A percentile compares a stretch with the other conserved stretches of the same genome.
Evolutionary conservation across 805 yeast genomes (phyloP).

Genomic region (Candida berthetii): DNA sequence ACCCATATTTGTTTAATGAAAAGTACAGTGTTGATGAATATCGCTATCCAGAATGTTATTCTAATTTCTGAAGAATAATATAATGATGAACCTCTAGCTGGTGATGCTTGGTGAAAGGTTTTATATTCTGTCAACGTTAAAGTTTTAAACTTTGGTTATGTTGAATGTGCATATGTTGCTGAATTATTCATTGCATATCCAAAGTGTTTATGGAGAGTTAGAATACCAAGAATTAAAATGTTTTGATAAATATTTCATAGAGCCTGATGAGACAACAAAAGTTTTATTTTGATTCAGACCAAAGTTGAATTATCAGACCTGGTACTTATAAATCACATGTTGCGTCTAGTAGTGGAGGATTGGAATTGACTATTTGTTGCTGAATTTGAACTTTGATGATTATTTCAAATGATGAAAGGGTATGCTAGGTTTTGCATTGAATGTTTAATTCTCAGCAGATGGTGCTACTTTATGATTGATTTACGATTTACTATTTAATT

Average conservation of each 20-base stretch:
- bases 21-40: conserved; percentile 22
- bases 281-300: conserved; percentile 38
- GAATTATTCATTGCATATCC: conserved; percentile 52
- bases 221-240: conserved; percentile 53
- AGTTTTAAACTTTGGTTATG: conserved; percentile 42
- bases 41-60: conserved; percentile 30
- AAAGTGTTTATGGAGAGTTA: conserved; percentile 21
- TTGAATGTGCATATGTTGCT: conserved; percentile 41
- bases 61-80: conserved; percentile 23
- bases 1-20: conserved; percentile 39
- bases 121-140: conserved; percentile 38
- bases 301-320: conserved; percentile 52
- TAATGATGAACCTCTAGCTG: conserved; percentile 22
- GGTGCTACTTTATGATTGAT: too few relatives aligned
- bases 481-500: too few relatives aligned
- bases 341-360: conserved; percentile 41
- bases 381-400: conserved; percentile 20
- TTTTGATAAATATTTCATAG: conserved; percentile 44
- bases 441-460: too few relatives aligned
- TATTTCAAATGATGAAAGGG: too few relatives aligned
- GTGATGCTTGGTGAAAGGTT: conserved; percentile 50
- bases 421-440: not conserved
- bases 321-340: conserved; percentile 48
- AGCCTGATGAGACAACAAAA: conserved; percentile 30
- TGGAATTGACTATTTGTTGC: conserved; percentile 43